Conservation (phyloP, 2,329 filamentous ascomycete genomes). For the Orbilia quercus region DNA sequence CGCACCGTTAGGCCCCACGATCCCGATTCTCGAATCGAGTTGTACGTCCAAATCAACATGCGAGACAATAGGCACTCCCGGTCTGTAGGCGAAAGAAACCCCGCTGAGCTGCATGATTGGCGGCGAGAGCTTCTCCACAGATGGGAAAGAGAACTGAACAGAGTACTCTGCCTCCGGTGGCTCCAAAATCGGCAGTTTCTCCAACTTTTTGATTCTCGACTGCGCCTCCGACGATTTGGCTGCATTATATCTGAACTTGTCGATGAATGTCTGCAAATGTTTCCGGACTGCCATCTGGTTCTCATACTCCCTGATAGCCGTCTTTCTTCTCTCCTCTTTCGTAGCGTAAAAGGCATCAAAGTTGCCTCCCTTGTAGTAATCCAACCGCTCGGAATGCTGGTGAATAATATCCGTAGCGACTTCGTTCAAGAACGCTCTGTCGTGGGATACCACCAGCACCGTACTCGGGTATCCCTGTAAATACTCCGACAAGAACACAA, state of each 20-base stretch:
- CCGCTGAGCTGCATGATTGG: conserved; percentile 97
- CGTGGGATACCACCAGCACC: conserved; percentile 95
- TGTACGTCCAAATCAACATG: conserved; percentile 97
- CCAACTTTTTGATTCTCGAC: conserved; percentile 98
- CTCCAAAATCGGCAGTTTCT: conserved; percentile 93
- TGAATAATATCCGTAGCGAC: conserved; percentile 99
- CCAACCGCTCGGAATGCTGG: conserved; percentile 94
- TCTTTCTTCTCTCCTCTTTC: conserved; percentile 96
- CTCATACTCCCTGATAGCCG: conserved; percentile 95
- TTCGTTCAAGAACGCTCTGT: conserved; percentile 98
- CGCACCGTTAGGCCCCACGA: conserved; percentile 98
- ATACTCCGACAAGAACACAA: conserved; percentile 96
- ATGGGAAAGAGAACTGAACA: conserved; percentile 96
- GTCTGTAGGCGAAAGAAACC: conserved; percentile 87
- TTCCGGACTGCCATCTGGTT: conserved; percentile 95
- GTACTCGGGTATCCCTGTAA: conserved; percentile 94
- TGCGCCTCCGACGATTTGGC: conserved; percentile 98
- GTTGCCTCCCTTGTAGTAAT: conserved; percentile 98
- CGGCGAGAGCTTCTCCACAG: conserved; percentile 95
- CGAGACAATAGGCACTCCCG: conserved; percentile 80
- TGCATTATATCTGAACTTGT: conserved; percentile 99
- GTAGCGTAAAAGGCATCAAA: conserved; percentile 98
- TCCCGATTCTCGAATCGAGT: conserved; percentile 96
- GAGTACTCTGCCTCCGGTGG: conserved; percentile 92
- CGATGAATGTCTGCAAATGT: conserved; percentile 96